Conservation (phyloP, 2,329 filamentous ascomycete species). For the Penicillium sp. region DNA sequence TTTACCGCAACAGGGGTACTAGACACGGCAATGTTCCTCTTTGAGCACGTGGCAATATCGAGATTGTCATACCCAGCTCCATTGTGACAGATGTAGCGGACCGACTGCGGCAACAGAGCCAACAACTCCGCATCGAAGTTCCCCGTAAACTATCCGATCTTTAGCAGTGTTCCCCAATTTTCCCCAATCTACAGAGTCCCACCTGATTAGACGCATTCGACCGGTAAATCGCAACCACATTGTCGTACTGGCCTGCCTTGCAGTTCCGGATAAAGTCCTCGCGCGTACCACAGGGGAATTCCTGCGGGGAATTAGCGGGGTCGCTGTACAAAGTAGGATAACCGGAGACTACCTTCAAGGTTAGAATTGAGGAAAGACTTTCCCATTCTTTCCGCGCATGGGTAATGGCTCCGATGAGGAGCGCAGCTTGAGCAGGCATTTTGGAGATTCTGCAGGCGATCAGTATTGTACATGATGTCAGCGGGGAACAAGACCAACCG, state of each 20-base stretch:
- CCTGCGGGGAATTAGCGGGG: conserved; percentile 30
- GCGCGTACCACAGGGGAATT: conserved; percentile 50
- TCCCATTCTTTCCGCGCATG: conserved; percentile 44
- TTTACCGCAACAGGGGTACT: conserved; percentile 45
- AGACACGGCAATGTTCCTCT: conserved; percentile 40
- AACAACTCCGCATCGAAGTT: conserved; percentile 47
- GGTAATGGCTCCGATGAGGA: conserved; percentile 43
- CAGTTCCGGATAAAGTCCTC: conserved; percentile 53
- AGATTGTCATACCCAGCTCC: conserved; percentile 59
- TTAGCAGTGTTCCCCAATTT: background rate
- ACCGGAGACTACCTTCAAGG: conserved; percentile 34
- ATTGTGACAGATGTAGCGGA: conserved; percentile 50
- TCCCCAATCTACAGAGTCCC: background rate
- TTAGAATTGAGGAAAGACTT: conserved; percentile 36
- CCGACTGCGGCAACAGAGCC: conserved; percentile 39
- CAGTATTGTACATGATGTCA: conserved; percentile 9
- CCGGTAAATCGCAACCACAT: conserved; percentile 53
- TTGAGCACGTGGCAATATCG: conserved; percentile 50
- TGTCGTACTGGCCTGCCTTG: conserved; percentile 51
- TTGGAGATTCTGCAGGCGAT: conserved; percentile 19
- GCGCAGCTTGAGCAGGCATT: conserved; percentile 36
- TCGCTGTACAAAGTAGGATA: background rate
- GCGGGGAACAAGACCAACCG: background rate
- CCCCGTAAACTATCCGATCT: conserved; percentile 35
- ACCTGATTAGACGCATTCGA: conserved; percentile 53